Conservation (phyloP, 2,329 filamentous ascomycete species). For the Madurella mycetomatis region DNA sequence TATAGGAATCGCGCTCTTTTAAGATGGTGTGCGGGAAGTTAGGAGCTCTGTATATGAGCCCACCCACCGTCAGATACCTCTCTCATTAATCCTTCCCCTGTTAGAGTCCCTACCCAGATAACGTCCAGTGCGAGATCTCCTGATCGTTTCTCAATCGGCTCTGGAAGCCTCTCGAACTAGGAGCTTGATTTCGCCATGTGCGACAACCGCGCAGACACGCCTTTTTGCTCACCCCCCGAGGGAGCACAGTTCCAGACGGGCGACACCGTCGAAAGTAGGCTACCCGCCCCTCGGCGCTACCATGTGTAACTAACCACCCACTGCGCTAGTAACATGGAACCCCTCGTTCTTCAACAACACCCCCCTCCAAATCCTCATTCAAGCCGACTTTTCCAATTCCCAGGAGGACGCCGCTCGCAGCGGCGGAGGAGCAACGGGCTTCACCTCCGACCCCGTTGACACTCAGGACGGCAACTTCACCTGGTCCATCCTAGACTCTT, state of each 20-base stretch:
- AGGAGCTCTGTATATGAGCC: neutral
- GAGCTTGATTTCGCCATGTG: conserved; percentile 7
- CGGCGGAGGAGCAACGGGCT: conserved; percentile 1
- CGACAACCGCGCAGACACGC: conserved; percentile 4
- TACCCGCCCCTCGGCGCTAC: neutral
- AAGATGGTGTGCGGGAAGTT: neutral
- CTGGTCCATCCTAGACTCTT: conserved; percentile 12
- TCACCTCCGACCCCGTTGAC: conserved; percentile 12
- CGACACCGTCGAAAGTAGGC: conserved; percentile 11
- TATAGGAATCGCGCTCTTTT: neutral
- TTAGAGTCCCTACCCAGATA: neutral
- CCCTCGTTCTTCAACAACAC: conserved; percentile 15
- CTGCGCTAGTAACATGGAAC: conserved; percentile 14
- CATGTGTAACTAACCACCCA: neutral
- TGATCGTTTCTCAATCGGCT: neutral
- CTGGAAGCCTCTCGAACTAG: neutral
- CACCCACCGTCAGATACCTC: too few species aligned
- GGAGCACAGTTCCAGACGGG: conserved; percentile 11
- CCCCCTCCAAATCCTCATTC: conserved; percentile 11
- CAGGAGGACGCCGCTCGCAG: neutral
- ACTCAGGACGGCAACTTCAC: conserved; percentile 6
- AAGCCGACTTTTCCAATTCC: conserved; percentile 13
- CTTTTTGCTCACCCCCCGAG: conserved; percentile 12
- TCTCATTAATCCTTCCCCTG: neutral
- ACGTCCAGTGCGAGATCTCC: too few species aligned